A percentile compares a stretch with the other conserved stretches of the same genome.
Conservation (phyloP, 2,329 filamentous ascomycete genomes). For the Pleurostoma richardsiae region DNA sequence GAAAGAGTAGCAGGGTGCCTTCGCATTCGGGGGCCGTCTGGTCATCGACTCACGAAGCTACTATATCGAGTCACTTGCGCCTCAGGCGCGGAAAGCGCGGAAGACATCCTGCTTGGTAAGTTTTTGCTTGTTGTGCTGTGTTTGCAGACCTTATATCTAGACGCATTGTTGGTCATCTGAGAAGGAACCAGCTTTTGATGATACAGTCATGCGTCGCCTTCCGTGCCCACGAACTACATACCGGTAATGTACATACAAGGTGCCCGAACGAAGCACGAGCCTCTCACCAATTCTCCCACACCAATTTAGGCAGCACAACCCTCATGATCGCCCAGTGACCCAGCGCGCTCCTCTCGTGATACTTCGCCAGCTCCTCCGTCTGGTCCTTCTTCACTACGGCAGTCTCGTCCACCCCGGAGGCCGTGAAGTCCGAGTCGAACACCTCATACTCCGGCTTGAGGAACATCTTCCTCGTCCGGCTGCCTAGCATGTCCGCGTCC, state of each 20-base stretch:
- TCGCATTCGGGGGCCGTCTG: too few species aligned
- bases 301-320: constrained; percentile 64
- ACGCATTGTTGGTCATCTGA: too few species aligned
- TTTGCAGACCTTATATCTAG: too few species aligned
- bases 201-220: too few species aligned
- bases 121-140: too few species aligned
- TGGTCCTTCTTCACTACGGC: constrained; percentile 59
- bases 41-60: too few species aligned
- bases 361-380: constrained; percentile 61
- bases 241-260: background rate
- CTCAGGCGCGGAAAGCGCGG: too few species aligned
- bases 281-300: constrained; percentile 84
- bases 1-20: too few species aligned
- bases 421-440: constrained; percentile 37
- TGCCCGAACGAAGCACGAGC: background rate
- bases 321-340: constrained; percentile 95
- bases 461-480: constrained; percentile 63
- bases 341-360: constrained; percentile 70
- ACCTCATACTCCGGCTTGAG: constrained; percentile 71
- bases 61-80: too few species aligned
- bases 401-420: constrained; percentile 33
- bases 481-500: constrained; percentile 65
- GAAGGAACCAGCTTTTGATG: too few species aligned
- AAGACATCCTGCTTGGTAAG: too few species aligned
- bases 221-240: background rate